Conservation (phyloP, 371 early-diverging fungal species). For the Rhizopus microsporus region DNA sequence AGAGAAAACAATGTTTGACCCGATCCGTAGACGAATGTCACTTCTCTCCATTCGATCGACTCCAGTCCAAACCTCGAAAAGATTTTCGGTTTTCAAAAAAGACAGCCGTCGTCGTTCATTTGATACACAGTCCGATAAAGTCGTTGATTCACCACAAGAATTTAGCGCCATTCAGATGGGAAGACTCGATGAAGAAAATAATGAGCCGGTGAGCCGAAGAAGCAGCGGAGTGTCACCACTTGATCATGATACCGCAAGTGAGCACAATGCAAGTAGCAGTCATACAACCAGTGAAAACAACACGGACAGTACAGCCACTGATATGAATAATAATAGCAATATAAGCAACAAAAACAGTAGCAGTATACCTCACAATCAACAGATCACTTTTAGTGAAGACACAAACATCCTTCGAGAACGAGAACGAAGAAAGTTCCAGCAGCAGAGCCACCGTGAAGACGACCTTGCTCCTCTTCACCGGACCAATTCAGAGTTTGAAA, state of each 20-base stretch:
- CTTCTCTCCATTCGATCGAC: constrained; percentile 28
- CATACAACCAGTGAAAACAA: constrained; percentile 2
- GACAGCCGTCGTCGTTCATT: background rate
- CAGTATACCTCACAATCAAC: constrained; percentile 11
- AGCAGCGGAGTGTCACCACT: background rate
- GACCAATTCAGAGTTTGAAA: constrained; percentile 26
- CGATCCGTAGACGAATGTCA: constrained; percentile 31
- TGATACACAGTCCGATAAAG: background rate
- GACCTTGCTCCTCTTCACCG: constrained; percentile 11
- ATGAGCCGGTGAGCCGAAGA: constrained; percentile 1
- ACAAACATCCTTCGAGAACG: constrained; percentile 26
- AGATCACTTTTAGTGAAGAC: constrained; percentile 31
- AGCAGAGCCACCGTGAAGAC: constrained; percentile 7
- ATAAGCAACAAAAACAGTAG: constrained; percentile 1
- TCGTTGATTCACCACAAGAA: constrained; percentile 5
- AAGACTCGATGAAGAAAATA: background rate
- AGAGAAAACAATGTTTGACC: constrained; percentile 13
- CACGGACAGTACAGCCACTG: background rate
- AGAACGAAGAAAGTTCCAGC: constrained; percentile 20
- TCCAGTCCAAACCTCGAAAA: constrained; percentile 9
- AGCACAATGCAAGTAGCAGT: background rate
- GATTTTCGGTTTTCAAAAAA: constrained; percentile 3
- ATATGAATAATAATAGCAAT: background rate
- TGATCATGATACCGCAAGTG: background rate
- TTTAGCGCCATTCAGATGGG: constrained; percentile 13